phyloP scores from a whole-genome alignment of 1,284 basidiomycete genomes.

The Termitomyces sp. region DNA sequence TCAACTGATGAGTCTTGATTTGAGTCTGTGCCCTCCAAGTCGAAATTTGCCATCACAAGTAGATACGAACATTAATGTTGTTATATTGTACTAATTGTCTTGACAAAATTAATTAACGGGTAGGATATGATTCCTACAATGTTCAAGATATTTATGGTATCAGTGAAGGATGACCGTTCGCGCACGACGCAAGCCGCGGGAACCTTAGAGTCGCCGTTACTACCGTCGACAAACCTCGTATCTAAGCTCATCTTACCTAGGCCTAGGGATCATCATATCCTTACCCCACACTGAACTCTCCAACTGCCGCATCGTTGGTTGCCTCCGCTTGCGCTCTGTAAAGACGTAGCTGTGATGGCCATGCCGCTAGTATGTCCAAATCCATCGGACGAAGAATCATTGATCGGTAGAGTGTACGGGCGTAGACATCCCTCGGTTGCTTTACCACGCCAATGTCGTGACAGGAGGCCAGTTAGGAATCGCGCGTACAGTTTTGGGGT shows the following conservation, averaged over 20 bases:
- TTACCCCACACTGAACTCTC: background rate
- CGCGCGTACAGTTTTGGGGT: conserved; percentile 76
- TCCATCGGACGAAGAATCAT: too few relatives aligned
- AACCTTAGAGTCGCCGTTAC: background rate
- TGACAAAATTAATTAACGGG: background rate
- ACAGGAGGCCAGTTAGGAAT: conserved; percentile 65
- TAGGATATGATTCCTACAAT: background rate
- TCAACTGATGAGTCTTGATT: too few relatives aligned
- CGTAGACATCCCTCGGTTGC: conserved; percentile 28
- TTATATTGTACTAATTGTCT: too few relatives aligned
- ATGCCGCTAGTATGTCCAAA: too few relatives aligned
- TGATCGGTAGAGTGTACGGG: too few relatives aligned
- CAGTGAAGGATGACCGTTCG: too few relatives aligned
- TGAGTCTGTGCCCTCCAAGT: too few relatives aligned
- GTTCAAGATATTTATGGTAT: too few relatives aligned
- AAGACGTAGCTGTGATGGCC: too few relatives aligned
- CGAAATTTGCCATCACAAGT: too few relatives aligned
- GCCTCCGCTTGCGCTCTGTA: too few relatives aligned
- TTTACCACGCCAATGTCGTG: conserved; percentile 43
- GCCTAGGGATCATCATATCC: background rate
- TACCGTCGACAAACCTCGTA: background rate
- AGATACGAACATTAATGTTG: too few relatives aligned
- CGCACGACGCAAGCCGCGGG: background rate
- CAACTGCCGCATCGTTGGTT: conserved; percentile 4
- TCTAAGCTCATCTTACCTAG: background rate